phyloP scores from a whole-genome alignment of 352 stramenopile genomes.

The Phytophthora quininea region DNA sequence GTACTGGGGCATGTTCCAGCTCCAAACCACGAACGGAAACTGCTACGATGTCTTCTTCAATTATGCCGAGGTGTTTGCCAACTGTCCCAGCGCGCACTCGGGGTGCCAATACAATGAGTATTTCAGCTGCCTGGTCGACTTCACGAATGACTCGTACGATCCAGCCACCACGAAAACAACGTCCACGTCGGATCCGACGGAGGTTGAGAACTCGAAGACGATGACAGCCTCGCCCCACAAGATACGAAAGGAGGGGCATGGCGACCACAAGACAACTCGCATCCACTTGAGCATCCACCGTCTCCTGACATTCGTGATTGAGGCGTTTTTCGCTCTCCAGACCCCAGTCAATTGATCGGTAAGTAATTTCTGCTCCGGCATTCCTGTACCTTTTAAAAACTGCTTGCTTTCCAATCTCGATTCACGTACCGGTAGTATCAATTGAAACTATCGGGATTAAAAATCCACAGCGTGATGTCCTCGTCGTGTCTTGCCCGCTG shows the following conservation, averaged over 20 bases:
- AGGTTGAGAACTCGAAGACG: too few species aligned
- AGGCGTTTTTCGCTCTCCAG: constrained; percentile 20
- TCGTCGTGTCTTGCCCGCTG: constrained; percentile 8
- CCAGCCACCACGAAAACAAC: background rate
- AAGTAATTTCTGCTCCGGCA: background rate
- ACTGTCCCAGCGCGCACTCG: constrained; percentile 5
- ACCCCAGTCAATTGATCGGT: constrained; percentile 1
- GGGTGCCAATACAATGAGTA: background rate
- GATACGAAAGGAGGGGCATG: background rate
- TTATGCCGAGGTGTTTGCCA: constrained; percentile 2
- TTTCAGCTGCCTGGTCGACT: constrained; percentile 17
- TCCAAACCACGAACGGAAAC: constrained; percentile 6
- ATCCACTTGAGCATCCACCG: constrained; percentile 22
- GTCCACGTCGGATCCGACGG: too few species aligned
- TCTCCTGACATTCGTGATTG: constrained; percentile 8
- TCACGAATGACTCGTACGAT: constrained; percentile 4
- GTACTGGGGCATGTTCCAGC: constrained; percentile 15
- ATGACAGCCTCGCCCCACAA: background rate
- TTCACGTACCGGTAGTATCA: background rate
- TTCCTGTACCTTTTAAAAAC: too few species aligned
- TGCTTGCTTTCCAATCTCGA: too few species aligned
- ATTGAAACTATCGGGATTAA: background rate
- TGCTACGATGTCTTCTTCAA: constrained; percentile 23
- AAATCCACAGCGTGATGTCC: constrained; percentile 17
- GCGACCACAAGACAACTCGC: constrained; percentile 7